Evolutionary conservation across 306 rosid species (phyloP).

Genomic region (Fragaria nilgerrensis): DNA sequence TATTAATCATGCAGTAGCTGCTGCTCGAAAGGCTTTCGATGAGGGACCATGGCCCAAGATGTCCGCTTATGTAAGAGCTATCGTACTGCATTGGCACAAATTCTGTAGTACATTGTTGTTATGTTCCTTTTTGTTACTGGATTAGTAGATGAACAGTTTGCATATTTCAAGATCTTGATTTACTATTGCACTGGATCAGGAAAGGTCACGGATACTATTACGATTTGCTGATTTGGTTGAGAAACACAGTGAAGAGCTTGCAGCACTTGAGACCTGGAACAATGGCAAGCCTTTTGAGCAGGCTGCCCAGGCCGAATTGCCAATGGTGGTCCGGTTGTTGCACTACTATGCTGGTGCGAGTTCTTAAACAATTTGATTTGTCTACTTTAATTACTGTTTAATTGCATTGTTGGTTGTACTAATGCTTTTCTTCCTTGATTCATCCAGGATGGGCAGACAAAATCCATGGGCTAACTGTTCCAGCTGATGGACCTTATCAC

Average conservation of each 20-base stretch:
- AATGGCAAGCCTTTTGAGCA: slow-evolving; percentile 78
- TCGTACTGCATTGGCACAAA: background rate
- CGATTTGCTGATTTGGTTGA: slow-evolving; percentile 89
- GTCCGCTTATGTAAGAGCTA: slow-evolving; percentile 66
- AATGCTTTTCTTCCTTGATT: background rate
- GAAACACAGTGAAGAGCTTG: slow-evolving; percentile 67
- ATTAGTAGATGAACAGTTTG: background rate
- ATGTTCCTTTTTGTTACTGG: slow-evolving; percentile 9
- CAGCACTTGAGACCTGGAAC: slow-evolving; percentile 90
- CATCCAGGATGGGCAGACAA: slow-evolving; percentile 92
- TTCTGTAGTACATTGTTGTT: background rate
- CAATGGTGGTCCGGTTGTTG: slow-evolving; percentile 63
- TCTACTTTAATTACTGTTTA: background rate
- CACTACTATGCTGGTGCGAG: slow-evolving; percentile 80
- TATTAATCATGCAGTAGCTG: slow-evolving; percentile 73
- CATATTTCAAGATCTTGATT: background rate
- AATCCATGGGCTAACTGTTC: slow-evolving; percentile 91
- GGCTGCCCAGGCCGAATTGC: slow-evolving; percentile 53
- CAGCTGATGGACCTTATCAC: slow-evolving; percentile 84
- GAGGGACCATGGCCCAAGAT: slow-evolving; percentile 98
- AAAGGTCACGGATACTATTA: slow-evolving; percentile 69
- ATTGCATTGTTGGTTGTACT: background rate
- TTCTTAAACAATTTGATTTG: slow-evolving; percentile 3
- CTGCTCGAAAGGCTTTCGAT: slow-evolving; percentile 96
- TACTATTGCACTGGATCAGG: slow-evolving; percentile 38